Evolutionary conservation across 2,329 filamentous ascomycete species (phyloP).

Genomic region (Trichoderma aggressivum): DNA sequence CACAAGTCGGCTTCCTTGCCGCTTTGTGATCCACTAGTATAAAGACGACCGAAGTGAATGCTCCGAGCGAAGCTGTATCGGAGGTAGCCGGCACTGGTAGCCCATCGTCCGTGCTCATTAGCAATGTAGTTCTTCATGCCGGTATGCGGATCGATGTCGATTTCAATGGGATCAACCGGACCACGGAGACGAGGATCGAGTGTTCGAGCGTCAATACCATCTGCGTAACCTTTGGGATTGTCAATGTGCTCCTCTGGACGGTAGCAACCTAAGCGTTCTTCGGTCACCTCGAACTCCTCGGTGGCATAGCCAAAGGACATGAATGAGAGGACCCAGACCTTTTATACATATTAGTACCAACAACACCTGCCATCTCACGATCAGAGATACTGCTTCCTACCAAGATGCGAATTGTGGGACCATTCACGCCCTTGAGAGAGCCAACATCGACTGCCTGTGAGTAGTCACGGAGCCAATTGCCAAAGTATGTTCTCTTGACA

Average conservation of each 20-base stretch:
- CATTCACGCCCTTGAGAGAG: slow-evolving; percentile 73
- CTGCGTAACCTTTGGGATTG: slow-evolving; percentile 82
- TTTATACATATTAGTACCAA: slow-evolving; percentile 11
- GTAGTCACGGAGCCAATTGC: slow-evolving; percentile 84
- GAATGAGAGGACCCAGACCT: slow-evolving; percentile 78
- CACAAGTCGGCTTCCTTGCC: slow-evolving; percentile 75
- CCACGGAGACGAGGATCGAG: slow-evolving; percentile 78
- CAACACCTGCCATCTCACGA: not conserved
- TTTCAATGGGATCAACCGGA: slow-evolving; percentile 68
- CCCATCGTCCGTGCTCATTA: slow-evolving; percentile 83
- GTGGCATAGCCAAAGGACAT: slow-evolving; percentile 83
- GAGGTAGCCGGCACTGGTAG: slow-evolving; percentile 83
- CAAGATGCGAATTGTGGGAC: slow-evolving; percentile 72
- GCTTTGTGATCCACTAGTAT: slow-evolving; percentile 61
- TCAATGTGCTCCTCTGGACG: slow-evolving; percentile 72
- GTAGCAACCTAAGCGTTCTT: slow-evolving; percentile 76
- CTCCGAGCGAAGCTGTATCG: slow-evolving; percentile 70
- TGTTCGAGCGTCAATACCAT: slow-evolving; percentile 78
- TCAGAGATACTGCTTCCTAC: slow-evolving; percentile 35
- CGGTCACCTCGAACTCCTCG: slow-evolving; percentile 78
- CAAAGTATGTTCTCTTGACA: slow-evolving; percentile 77
- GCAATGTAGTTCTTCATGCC: slow-evolving; percentile 99
- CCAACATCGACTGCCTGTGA: slow-evolving; percentile 80
- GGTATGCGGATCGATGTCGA: slow-evolving; percentile 69
- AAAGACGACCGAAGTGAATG: slow-evolving; percentile 74